Conservation (phyloP, 768 basidiomycete genomes). For the Cystobasidium onofrii region DNA sequence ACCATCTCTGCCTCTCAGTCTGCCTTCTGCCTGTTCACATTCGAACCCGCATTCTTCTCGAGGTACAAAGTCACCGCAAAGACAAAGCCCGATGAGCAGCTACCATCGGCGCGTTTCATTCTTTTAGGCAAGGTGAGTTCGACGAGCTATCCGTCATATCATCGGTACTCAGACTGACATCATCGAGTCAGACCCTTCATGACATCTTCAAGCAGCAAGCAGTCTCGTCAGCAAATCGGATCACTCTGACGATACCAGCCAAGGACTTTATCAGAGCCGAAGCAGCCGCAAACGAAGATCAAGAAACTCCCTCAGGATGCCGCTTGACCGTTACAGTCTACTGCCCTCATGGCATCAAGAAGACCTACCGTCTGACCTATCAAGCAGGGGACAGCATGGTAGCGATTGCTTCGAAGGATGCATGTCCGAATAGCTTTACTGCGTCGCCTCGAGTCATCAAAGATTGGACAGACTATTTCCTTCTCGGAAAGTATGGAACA, state of each 20-base stretch:
- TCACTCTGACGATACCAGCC: constrained; percentile 5
- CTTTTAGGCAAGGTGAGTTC: constrained; percentile 24
- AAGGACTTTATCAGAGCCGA: constrained; percentile 15
- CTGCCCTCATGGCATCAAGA: constrained; percentile 24
- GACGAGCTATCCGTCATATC: background rate
- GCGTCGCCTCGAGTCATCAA: constrained; percentile 10
- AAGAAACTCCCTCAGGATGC: background rate
- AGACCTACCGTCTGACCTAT: constrained; percentile 25
- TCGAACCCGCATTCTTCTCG: constrained; percentile 23
- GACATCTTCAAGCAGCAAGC: constrained; percentile 28
- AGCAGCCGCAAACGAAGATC: background rate
- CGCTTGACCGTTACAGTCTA: constrained; percentile 18
- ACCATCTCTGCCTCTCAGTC: constrained; percentile 15
- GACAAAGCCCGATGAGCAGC: background rate
- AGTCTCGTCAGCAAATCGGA: constrained; percentile 11
- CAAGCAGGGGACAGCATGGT: constrained; percentile 18
- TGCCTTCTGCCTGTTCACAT: constrained; percentile 29
- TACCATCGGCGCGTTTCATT: background rate
- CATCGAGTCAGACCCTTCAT: constrained; percentile 9
- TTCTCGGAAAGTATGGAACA: constrained; percentile 18
- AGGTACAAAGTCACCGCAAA: constrained; percentile 21
- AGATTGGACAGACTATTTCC: constrained; percentile 27
- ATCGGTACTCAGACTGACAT: background rate
- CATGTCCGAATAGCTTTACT: background rate
- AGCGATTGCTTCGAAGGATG: constrained; percentile 5